Evolutionary conservation across 176 grass and related monocot species (phyloP).

Genomic region (Lolium perenne): DNA sequence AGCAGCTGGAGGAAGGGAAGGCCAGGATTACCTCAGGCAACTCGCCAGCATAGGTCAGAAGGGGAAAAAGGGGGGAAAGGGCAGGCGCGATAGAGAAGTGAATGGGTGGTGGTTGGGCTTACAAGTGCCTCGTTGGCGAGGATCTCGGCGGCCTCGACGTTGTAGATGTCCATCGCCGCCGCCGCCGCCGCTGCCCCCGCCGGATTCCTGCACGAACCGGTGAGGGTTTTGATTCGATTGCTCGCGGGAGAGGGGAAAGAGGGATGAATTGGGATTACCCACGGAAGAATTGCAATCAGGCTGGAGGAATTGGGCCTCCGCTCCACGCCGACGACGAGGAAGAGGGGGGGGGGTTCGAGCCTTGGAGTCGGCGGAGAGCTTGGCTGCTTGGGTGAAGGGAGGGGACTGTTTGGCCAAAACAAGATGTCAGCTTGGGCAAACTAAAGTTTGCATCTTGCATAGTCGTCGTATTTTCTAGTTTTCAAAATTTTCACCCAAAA

Average conservation of each 20-base stretch:
- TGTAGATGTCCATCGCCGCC: conserved; percentile 61
- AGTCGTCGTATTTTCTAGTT: too few relatives aligned
- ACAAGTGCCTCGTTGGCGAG: conserved; percentile 81
- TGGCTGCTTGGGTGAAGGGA: not conserved
- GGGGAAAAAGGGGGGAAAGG: not conserved
- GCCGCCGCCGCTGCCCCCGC: not conserved
- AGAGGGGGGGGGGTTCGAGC: not conserved
- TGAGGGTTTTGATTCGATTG: conserved; percentile 15
- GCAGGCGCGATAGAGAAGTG: too few relatives aligned
- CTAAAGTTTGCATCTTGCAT: too few relatives aligned
- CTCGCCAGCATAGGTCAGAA: not conserved
- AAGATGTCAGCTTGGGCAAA: too few relatives aligned
- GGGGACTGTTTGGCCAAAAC: too few relatives aligned
- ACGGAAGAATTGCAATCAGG: not conserved
- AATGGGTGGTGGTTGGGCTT: not conserved
- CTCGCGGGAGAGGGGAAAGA: not conserved
- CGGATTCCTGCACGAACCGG: not conserved
- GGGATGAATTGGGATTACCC: not conserved
- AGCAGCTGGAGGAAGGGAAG: conserved; percentile 56
- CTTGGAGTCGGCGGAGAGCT: not conserved
- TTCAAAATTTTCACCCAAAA: too few relatives aligned
- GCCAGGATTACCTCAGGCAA: not conserved
- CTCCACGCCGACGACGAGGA: not conserved
- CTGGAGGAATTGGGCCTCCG: not conserved
- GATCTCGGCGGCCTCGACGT: conserved; percentile 77